phyloP scores from a whole-genome alignment of 768 basidiomycete genomes.

The Mycena epipterygia region DNA sequence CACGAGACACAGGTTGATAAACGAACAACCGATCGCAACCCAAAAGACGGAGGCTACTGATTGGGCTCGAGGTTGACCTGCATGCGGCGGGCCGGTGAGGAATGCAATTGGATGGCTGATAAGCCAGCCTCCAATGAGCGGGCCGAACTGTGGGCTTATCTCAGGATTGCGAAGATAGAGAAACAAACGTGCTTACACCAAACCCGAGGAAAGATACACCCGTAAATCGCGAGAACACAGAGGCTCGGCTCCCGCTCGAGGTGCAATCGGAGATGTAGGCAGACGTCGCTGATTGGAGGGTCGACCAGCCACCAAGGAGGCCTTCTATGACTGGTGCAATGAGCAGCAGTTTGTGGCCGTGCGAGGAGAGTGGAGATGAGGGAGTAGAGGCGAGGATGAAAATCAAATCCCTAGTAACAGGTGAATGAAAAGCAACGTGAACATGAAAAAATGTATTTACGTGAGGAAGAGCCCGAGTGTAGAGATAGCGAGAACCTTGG shows the following conservation, averaged over 20 bases:
- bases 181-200: slow-evolving; percentile 46
- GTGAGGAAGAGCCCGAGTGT: slow-evolving; percentile 69
- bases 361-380: slow-evolving; percentile 68
- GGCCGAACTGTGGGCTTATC: slow-evolving; percentile 63
- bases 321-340: slow-evolving; percentile 89
- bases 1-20: slow-evolving; percentile 71
- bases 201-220: slow-evolving; percentile 88
- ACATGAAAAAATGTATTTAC: slow-evolving; percentile 44
- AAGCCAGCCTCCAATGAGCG: slow-evolving; percentile 73
- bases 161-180: not conserved
- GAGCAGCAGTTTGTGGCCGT: slow-evolving; percentile 86
- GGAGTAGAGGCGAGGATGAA: slow-evolving; percentile 90
- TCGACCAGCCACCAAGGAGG: slow-evolving; percentile 85
- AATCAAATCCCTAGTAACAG: slow-evolving; percentile 73
- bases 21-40: slow-evolving; percentile 58
- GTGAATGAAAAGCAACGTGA: slow-evolving; percentile 19
- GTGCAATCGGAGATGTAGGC: slow-evolving; percentile 91
- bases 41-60: slow-evolving; percentile 64
- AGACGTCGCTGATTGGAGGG: slow-evolving; percentile 81
- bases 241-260: slow-evolving; percentile 82
- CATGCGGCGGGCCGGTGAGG: slow-evolving; percentile 30
- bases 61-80: slow-evolving; percentile 32
- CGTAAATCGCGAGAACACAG: slow-evolving; percentile 79
- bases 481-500: slow-evolving; percentile 78
- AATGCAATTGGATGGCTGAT: slow-evolving; percentile 55